phyloP scores from a whole-genome alignment of 345 rosid species.

The Acer campestre region DNA sequence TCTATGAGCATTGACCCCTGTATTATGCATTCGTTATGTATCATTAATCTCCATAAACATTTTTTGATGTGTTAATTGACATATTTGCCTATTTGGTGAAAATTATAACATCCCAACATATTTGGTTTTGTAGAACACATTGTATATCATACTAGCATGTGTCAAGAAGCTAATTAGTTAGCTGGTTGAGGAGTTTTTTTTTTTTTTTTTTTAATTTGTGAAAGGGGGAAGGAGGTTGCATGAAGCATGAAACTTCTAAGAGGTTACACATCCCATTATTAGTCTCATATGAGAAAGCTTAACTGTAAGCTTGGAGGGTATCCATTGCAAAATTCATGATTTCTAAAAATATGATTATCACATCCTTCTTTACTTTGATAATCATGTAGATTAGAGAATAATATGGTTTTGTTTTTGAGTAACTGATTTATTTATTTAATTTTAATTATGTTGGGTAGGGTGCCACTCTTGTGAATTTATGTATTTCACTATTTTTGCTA shows the following conservation, averaged over 20 bases:
- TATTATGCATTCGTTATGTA: too few relatives aligned
- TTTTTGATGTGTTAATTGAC: too few relatives aligned
- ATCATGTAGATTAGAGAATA: background rate
- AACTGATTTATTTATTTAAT: background rate
- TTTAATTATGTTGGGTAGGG: background rate
- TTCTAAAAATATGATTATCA: background rate
- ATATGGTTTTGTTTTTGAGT: background rate
- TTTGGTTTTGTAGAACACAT: background rate
- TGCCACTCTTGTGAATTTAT: background rate
- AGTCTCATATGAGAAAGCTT: background rate
- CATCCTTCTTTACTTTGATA: background rate
- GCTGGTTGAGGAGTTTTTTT: background rate
- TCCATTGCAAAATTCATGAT: background rate
- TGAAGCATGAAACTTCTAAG: background rate
- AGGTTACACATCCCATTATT: background rate
- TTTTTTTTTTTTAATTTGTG: background rate
- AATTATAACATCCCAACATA: background rate
- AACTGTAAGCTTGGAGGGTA: background rate
- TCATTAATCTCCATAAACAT: background rate
- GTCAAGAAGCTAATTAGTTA: background rate
- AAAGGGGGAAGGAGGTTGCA: background rate
- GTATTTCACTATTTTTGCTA: background rate
- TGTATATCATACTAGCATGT: background rate
- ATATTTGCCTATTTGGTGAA: background rate
- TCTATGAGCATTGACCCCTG: too few relatives aligned